Conservation (phyloP, 495 filamentous ascomycete genomes). For the Elaphomyces granulatus region DNA sequence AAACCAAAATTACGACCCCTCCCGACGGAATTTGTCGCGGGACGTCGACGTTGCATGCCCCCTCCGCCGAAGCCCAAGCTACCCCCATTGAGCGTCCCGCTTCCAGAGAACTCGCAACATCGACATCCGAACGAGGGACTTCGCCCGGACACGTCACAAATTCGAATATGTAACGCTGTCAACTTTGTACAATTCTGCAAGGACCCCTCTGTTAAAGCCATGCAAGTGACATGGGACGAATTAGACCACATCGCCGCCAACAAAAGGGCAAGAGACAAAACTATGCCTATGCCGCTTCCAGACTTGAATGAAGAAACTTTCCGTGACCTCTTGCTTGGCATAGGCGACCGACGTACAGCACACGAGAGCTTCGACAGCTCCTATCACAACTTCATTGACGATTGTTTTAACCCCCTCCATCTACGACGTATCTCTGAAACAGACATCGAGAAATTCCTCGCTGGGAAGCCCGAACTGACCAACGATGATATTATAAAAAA, state of each 20-base stretch:
- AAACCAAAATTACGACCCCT: neutral
- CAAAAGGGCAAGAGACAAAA: neutral
- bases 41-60: neutral
- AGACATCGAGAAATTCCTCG: neutral
- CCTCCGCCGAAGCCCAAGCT: neutral
- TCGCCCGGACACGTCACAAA: neutral
- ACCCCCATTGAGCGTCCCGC: neutral
- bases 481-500: no score
- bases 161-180: neutral
- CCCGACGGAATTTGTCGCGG: neutral
- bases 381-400: neutral
- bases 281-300: neutral
- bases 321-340: neutral
- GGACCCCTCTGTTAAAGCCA: neutral
- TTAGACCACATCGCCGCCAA: neutral
- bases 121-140: neutral
- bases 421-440: neutral
- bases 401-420: neutral
- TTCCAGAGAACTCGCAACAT: neutral
- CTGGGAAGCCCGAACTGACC: neutral
- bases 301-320: neutral
- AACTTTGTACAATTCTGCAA: neutral
- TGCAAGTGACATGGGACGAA: neutral
- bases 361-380: neutral
- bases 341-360: neutral